Percentiles rank a stretch among this genome's conserved stretches.
Evolutionary conservation across 1,284 basidiomycete genomes (phyloP).

Genomic region (Exobasidium rhododendri): DNA sequence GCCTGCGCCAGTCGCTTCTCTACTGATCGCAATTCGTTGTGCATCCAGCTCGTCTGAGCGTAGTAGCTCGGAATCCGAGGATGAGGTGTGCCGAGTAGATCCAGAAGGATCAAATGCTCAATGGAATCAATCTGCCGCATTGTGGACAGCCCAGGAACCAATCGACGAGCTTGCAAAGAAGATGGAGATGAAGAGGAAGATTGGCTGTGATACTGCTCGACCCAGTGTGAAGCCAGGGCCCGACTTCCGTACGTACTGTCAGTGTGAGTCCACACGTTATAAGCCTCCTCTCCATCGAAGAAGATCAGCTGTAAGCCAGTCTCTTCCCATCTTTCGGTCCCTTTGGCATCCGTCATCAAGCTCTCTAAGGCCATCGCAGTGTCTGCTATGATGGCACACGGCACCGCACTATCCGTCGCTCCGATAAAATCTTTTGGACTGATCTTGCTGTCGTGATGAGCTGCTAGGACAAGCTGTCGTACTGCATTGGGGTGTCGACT

Average conservation of each 20-base stretch:
- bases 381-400: conserved; percentile 71
- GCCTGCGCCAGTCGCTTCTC: conserved; percentile 29
- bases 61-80: conserved; percentile 43
- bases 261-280: conserved; percentile 77
- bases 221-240: conserved; percentile 33
- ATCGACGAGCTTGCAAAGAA: conserved; percentile 16
- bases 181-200: not conserved
- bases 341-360: conserved; percentile 27
- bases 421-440: conserved; percentile 74
- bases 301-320: conserved; percentile 92
- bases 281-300: conserved; percentile 98
- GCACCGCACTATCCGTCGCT: conserved; percentile 93
- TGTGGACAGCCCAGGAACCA: conserved; percentile 9
- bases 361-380: conserved; percentile 41
- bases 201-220: conserved; percentile 20
- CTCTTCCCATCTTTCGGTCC: conserved; percentile 72
- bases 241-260: conserved; percentile 89
- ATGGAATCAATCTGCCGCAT: conserved; percentile 45
- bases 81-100: conserved; percentile 42
- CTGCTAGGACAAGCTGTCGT: conserved; percentile 77
- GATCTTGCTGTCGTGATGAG: conserved; percentile 95
- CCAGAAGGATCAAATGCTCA: conserved; percentile 48
- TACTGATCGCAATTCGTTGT: conserved; percentile 25
- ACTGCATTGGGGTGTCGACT: conserved; percentile 83
- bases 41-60: conserved; percentile 39